Evolutionary conservation across 306 rosid species (phyloP).

Genomic region (Ammopiptanthus mongolicus): DNA sequence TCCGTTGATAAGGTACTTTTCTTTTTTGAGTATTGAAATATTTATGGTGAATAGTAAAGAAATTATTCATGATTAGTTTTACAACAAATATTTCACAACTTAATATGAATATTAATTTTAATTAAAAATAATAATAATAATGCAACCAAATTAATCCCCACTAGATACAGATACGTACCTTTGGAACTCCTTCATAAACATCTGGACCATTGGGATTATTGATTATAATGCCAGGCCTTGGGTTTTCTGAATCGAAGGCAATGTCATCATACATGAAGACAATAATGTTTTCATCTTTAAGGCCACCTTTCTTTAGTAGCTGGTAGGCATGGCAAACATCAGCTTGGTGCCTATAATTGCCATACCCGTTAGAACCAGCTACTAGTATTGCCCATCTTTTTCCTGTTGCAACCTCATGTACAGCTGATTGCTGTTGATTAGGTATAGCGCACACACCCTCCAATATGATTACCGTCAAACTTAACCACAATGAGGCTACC

Average conservation of each 20-base stretch:
- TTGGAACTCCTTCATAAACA: slow-evolving; percentile 30
- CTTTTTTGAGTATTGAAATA: no score
- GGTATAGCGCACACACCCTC: background rate
- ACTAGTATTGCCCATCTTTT: slow-evolving; percentile 26
- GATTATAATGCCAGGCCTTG: slow-evolving; percentile 12
- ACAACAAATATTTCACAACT: no score
- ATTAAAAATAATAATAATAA: no score
- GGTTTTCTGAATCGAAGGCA: background rate
- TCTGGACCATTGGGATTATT: slow-evolving; percentile 24
- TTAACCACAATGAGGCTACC: no score
- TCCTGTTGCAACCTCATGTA: background rate
- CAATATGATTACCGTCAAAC: background rate
- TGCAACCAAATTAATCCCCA: no score
- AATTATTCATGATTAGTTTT: no score
- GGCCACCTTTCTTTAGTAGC: slow-evolving; percentile 16
- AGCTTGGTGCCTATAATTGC: slow-evolving; percentile 35
- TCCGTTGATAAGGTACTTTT: no score
- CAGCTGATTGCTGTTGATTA: background rate
- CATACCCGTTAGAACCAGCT: slow-evolving; percentile 19
- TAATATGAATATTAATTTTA: no score
- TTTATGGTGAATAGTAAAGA: no score
- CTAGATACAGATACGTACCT: background rate
- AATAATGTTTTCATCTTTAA: slow-evolving; percentile 26
- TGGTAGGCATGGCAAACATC: slow-evolving; percentile 38
- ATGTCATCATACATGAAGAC: slow-evolving; percentile 36